Base-by-base conservation (phyloP, 2,329 filamentous ascomycete species). In the Botrytis pseudocinerea region DNA sequence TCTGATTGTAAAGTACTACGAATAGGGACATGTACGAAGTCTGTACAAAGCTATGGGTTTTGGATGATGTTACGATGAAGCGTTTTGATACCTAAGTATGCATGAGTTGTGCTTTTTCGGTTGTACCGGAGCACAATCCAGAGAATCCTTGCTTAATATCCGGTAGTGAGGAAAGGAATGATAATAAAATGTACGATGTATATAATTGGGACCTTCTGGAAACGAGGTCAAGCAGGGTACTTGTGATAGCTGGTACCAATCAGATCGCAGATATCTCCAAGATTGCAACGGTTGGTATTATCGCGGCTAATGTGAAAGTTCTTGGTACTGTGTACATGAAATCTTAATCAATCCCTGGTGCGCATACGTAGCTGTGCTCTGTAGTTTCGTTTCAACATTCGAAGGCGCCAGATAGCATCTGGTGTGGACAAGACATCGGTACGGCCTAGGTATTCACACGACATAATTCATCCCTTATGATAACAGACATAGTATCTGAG, bases 221-320 rank as follows among this genome's bases (percentile, higher is more conserved):
- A 63, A 63, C 61, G 18, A 44, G 40, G 40, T 28, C 22, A 54
- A 54, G 16, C 48, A 54, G 14, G 48, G 48, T 7, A 54, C 48
- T n/a, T 32, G 18, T 64, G n/a, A 32, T 46, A 14, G 40, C n/a
- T 64, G 61, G 61, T 64, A 64, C 61, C 61, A 64, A 64, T 64
- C 61, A 64, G 22, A 62, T 62, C 6, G n/a, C 28, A 57, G 51
- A 59, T 22, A n/a, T 62, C n/a, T 28, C 18, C 20, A 64, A n/a
- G 61, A 64, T 64, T 64, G n/a, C n/a, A 64, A 64, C 40, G 61
- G 40, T 46, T 64, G 61, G n/a, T 64, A 8, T 62, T 62, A 42
- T 62, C 60, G 35, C 60, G 35, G 35, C 60, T 62, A 62, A 62
- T 61, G n/a, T 16, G 38, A 54, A 54, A 28, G 51, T 42, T 62